These are phyloP conservation scores for Dysphania ambrosioides DNA, from an alignment of 148 eudicot species.

Conservation along the genomic window DNA sequence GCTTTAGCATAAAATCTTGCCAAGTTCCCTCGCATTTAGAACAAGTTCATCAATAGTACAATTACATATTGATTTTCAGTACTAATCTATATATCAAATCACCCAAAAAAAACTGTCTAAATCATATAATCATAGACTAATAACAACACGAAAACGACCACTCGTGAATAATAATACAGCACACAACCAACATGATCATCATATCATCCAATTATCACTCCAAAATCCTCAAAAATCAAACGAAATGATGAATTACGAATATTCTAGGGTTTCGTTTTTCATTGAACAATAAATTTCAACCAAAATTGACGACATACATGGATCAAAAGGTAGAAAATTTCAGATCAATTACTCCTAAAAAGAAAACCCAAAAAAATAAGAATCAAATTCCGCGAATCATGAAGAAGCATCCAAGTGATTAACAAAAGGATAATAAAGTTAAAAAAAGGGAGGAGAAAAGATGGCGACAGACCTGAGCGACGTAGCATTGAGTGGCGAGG, in stretches of 20 bases:
- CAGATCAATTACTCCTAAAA: neutral
- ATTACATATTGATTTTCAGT: too few relatives aligned
- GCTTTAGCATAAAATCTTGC: too few relatives aligned
- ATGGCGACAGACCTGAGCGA: slow-evolving; percentile 22
- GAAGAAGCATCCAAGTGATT: neutral
- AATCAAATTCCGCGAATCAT: neutral
- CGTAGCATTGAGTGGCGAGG: slow-evolving; percentile 27
- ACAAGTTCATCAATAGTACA: too few relatives aligned
- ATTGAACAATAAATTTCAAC: neutral
- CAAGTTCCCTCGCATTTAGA: too few relatives aligned
- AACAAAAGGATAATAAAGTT: neutral
- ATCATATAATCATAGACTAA: slow-evolving; percentile 4
- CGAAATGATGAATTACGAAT: neutral
- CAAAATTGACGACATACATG: neutral
- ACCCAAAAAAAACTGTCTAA: neutral
- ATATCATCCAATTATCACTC: neutral
- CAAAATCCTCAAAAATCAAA: neutral
- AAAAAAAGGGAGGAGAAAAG: neutral
- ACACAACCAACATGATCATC: neutral
- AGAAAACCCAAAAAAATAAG: neutral
- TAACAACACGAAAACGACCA: neutral
- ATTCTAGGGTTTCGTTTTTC: neutral
- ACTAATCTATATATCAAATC: too few relatives aligned
- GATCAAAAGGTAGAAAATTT: neutral
- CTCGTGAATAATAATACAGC: neutral